Evolutionary conservation across 345 rosid genomes (phyloP), one percentile per base, ranked within the genome.

Genomic region (Dipteronia sinensis): DNA sequence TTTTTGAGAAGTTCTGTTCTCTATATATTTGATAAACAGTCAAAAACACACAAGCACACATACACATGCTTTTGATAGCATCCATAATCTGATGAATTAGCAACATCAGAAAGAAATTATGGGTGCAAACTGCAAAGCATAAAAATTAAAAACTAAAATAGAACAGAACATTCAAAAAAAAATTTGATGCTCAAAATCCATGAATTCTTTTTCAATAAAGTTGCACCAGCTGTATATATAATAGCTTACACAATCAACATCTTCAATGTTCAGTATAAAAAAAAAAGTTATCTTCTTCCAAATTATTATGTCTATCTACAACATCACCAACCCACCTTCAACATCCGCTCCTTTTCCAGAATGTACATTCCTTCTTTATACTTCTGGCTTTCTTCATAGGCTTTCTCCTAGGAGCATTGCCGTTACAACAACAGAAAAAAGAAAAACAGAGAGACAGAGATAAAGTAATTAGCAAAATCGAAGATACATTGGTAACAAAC

Each of bases 291-390:
- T 34, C 63, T 68, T 79, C 61, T 46, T 22, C 65, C 17, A 56
- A 56, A 53, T 5, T 38, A 70, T 64, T 6, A 2, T 34, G 46
- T 64, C 34, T 15, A 19, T 42, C n/a, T 16, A 51, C 29, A 67
- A 76, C 71, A 72, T 84, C 85, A 86, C 84, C 87, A 80, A 70
- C 85, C 87, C 16, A 74, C 83, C 79, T 82, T 82, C 72, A 76
- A 29, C 82, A 77, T 71, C 63, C 86, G 79, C 69, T 82, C 86
- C 76, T 82, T 84, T 72, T 84, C 89, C 73, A 87, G 84, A 71
- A 87, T 77, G 80, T 71, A 87, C 80, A 77, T 72, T 63, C 90
- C 84, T 74, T 87, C 89, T 65, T 87, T 87, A 59, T 74, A 85
- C 71, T 81, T 83, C 64, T 83, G 86, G 49, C 83, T 79, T 69